phyloP scores from a whole-genome alignment of 805 yeast genomes.

The Barnettozyma salicaria region DNA sequence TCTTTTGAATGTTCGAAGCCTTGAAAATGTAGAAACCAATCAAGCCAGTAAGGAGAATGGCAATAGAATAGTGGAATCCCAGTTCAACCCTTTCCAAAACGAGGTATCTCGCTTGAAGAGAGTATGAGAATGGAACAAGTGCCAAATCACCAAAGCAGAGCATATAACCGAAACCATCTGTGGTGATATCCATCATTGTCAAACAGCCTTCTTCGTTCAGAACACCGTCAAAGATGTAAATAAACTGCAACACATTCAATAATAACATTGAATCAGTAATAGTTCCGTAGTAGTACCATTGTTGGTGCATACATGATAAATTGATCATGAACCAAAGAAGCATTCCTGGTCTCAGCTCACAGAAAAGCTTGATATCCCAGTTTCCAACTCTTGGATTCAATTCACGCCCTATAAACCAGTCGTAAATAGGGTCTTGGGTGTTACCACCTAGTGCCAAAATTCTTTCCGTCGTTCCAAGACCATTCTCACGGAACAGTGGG shows the following conservation, averaged over 20 bases:
- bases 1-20: conserved; percentile 78
- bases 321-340: conserved; percentile 78
- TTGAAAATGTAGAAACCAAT: conserved; percentile 80
- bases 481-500: conserved; percentile 46
- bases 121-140: conserved; percentile 87
- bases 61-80: conserved; percentile 32
- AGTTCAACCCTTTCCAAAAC: conserved; percentile 55
- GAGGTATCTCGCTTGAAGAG: conserved; percentile 79
- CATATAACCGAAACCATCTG: conserved; percentile 98
- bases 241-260: conserved; percentile 63
- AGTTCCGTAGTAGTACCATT: conserved; percentile 53
- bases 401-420: conserved; percentile 97
- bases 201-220: conserved; percentile 83
- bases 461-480: conserved; percentile 52
- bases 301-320: conserved; percentile 74
- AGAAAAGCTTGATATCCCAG: conserved; percentile 84
- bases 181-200: conserved; percentile 92
- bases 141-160: conserved; percentile 89
- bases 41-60: conserved; percentile 43
- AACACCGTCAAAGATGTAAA: conserved; percentile 88
- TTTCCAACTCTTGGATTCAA: conserved; percentile 83
- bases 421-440: conserved; percentile 66
- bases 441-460: conserved; percentile 86
- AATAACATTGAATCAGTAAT: conserved; percentile 68
- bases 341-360: conserved; percentile 94